These are phyloP conservation scores for Eimeria maxima DNA, from an alignment of 169 alveolate genomes.

Conservation along the genomic window DNA sequence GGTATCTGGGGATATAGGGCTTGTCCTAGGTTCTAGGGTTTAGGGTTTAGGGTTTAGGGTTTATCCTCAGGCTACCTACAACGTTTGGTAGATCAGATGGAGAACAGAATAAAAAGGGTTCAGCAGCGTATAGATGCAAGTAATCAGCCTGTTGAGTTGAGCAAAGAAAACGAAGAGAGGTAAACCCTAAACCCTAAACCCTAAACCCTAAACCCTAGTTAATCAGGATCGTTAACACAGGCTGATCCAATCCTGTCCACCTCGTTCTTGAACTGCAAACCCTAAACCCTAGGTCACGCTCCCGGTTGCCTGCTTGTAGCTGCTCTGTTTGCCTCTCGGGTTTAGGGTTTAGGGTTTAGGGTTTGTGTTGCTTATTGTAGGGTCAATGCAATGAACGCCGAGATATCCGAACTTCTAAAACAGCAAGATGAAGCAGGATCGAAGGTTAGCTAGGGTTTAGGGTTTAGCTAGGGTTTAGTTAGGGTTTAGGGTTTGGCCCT, in stretches of 20 bases:
- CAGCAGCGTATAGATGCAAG: conserved; percentile 83
- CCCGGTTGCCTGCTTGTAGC: not conserved
- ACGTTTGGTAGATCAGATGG: conserved; percentile 83
- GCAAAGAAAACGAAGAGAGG: conserved; percentile 79
- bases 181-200: conserved; percentile 33
- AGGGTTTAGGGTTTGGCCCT: not conserved
- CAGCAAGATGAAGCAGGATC: conserved; percentile 87
- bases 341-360: conserved; percentile 20
- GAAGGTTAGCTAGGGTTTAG: conserved; percentile 81
- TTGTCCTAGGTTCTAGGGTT: not conserved
- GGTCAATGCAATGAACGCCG: conserved; percentile 85
- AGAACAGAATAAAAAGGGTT: conserved; percentile 83
- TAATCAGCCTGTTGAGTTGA: conserved; percentile 73
- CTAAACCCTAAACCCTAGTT: conserved; percentile 25
- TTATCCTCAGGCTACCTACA: conserved; percentile 79
- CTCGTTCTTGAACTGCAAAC: not conserved
- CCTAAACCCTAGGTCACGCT: not conserved
- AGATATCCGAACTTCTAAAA: conserved; percentile 86
- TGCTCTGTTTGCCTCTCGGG: not conserved
- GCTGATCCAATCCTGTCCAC: too few species aligned
- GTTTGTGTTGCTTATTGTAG: conserved; percentile 36
- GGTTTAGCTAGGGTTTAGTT: too few species aligned
- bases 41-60: conserved; percentile 30
- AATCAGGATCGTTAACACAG: too few species aligned
- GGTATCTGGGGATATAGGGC: not conserved